Evolutionary conservation across 2,329 filamentous ascomycete genomes (phyloP).

Genomic region (Bipolaris oryzae): DNA sequence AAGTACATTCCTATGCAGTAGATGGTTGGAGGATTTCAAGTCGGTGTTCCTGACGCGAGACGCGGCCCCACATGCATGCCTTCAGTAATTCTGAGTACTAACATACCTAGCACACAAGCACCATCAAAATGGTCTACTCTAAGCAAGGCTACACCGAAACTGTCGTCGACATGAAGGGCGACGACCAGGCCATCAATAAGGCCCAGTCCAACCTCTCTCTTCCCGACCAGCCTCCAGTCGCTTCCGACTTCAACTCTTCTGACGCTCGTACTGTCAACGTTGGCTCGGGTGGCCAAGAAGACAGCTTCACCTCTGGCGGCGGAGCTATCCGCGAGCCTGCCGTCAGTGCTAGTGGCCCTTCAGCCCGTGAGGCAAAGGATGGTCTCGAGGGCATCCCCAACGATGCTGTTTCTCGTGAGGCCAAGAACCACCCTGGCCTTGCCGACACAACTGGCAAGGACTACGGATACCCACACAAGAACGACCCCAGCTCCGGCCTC

Average conservation of each 20-base stretch:
- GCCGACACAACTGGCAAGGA: slow-evolving; percentile 51
- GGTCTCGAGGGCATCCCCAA: slow-evolving; percentile 62
- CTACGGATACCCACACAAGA: slow-evolving; percentile 52
- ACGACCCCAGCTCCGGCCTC: slow-evolving; percentile 43
- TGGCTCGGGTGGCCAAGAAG: slow-evolving; percentile 63
- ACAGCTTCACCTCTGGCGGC: slow-evolving; percentile 56
- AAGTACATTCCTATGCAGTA: slow-evolving; percentile 3
- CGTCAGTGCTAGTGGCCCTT: slow-evolving; percentile 60
- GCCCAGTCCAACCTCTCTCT: slow-evolving; percentile 76
- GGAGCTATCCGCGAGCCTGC: slow-evolving; percentile 50
- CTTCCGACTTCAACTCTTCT: slow-evolving; percentile 78
- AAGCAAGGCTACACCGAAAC: slow-evolving; percentile 33
- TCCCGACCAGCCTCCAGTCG: slow-evolving; percentile 75
- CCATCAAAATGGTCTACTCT: slow-evolving; percentile 32
- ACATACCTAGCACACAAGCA: slow-evolving; percentile 8
- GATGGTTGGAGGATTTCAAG: not conserved
- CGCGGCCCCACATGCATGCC: not conserved
- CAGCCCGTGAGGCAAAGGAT: slow-evolving; percentile 69
- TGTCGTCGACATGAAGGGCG: slow-evolving; percentile 34
- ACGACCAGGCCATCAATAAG: slow-evolving; percentile 65
- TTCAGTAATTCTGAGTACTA: not conserved
- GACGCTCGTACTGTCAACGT: slow-evolving; percentile 73
- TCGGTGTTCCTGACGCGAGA: slow-evolving; percentile 1
- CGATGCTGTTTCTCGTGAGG: slow-evolving; percentile 62
- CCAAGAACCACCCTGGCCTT: slow-evolving; percentile 50